Base-by-base conservation (phyloP, 2,329 filamentous ascomycete species). In the Aspergillus quadrilineatus region DNA sequence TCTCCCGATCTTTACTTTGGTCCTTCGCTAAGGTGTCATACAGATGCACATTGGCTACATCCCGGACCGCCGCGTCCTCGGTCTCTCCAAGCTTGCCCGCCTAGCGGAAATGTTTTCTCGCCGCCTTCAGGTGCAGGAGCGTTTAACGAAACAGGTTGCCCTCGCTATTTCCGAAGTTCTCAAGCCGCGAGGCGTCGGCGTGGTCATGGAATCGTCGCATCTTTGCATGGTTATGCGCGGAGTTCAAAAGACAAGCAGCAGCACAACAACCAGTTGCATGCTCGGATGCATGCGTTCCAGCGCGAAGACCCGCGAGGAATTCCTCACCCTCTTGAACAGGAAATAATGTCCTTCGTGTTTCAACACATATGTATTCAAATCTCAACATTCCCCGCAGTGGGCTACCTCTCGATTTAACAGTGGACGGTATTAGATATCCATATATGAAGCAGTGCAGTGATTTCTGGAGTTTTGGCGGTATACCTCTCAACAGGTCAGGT, bases 1-100 rank as follows among this genome's bases (percentile, higher is more conserved):
- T 14, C 14, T 14, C 34, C 9, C 9, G 29, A 12, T 10, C 6
- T 15, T 26, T 34, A 5, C 7, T 54, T 17, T 28, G 22, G n/a
- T 22, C 17, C 36, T 3, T 44, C 9, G 8, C 45, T 55, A 44
- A 46, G 28, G 32, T 15, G 12, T 43, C 22, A 12, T 37, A 22
- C 64, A 95, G 90, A 97, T 99, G 90, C 94, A 99, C 77, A 97
- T 99, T 66, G 94, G 92, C 57, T 99, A 99, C 76, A 97, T 99
- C 61, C 94, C 94, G 30, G 86, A 88, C 68, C 85, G 92, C 70
- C 87, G 92, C 57, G 92, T 99, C 51, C 91, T 99, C 60, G 94
- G 94, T 49, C 87, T 99, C 51, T 97, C 92, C 32, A 99, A 99
- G 74, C 83, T 99, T 49, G 93, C 93, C 28, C 88, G 94, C 60